Evolutionary conservation across 139 green algal species (phyloP), one percentile per base, ranked within the genome.

Genomic region (Micromonas pusilla): DNA sequence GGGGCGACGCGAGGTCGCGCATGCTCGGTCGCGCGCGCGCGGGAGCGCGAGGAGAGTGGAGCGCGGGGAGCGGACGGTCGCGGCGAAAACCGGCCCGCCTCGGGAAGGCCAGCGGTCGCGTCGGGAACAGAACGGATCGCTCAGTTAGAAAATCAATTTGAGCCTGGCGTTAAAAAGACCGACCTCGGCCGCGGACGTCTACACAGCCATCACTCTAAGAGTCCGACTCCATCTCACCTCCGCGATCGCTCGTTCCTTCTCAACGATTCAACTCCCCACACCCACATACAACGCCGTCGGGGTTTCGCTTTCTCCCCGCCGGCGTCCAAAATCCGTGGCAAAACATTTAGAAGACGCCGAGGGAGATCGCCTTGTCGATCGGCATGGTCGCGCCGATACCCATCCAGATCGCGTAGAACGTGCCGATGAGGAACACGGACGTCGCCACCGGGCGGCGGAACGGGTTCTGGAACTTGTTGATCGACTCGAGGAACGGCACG

Each of bases 391-490:
- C 66, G 33, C 66, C 66, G 33, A 73, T 73, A 53, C 66, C 66
- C 66, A 73, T 73, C 66, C 66, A 73, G 5, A 73, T 73, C 0
- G 66, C 66, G 66, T 73, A 73, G 66, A 73, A 73, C 16, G 66
- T 73, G 37, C 66, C 66, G 66, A 73, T 52, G 21, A 73, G 33
- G 16, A 73, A 73, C 16, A 73, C 66, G 66, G 66, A 54, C 16
- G 66, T 73, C 32, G 66, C 66, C 30, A 73, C 66, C 32, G 66
- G 66, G 31, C 66, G 31, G 31, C 66, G 31, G 66, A 73, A 73
- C 32, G 66, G 66, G 66, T 73, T 73, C 37, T 73, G 66, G 66
- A 73, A 73, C 66, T 73, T 73, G 66, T 73, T 73, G 66, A 73
- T 73, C 1, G 66, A 73, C 37, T 73, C 66, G 16, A 73, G 33